Evolutionary conservation across 495 filamentous ascomycete genomes (phyloP), one percentile per base, ranked within the genome.

Genomic region (Aspergillus hancockii): DNA sequence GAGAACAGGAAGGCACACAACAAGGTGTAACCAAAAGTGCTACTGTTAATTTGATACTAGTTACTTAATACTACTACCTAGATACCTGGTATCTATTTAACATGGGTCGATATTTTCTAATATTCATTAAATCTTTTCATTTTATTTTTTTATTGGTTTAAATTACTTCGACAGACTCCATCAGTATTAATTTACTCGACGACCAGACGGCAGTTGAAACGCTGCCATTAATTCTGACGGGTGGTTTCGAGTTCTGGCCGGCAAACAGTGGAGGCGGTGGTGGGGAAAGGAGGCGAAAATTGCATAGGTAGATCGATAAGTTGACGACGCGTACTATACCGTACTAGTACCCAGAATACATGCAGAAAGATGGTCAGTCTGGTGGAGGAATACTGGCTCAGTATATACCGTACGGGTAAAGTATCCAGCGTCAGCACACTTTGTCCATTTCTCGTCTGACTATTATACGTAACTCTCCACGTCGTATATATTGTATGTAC

Each of bases 171-270:
- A 22, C 30, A 18, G 30, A 49, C 40, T 60, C 38, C 49, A 50
- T 16, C 28, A 22, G 25, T 18, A 8, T 21, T 18, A 58, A 52
- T 46, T 30, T 47, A 51, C 52, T 34, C 34, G 51, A 55, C 45
- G 31, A 30, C 59, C 45, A 49, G 18, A 52, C 45, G 16, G 49
- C 28, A 57, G 50, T 55, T 58, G 56, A 63, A 63, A 58, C 60
- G 51, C 55, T 18, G 25, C 51, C 62, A 52, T 38, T 21, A 50
- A 51, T 21, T 52, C 49, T 61, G 57, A 64, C 58, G 63, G 66
- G 49, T 46, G 18, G 60, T 65, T 65, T 68, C 58, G 63, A 56
- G 63, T 64, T 63, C 65, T 64, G 40, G 55, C 23, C 54, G 47
- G 22, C 47, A 40, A 51, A n/a, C 45, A 47, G 43, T 45, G 25